Base-by-base conservation (phyloP, 148 eudicot genomes). In the Polygonum maritimum region DNA sequence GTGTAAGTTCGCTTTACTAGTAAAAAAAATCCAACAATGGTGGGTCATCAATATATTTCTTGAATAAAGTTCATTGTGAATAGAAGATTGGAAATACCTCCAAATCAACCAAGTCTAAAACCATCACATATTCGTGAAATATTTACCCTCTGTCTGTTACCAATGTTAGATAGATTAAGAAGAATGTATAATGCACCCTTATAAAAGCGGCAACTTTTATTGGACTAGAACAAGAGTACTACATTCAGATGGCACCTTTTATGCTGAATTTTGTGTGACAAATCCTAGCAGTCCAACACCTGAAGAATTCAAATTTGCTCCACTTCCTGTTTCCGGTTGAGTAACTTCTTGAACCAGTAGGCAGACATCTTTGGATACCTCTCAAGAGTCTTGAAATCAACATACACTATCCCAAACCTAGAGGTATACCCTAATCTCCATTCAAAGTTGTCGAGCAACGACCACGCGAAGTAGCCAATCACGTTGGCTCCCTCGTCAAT, bases 371-470 rank as follows among this genome's bases (percentile, higher is more conserved):
- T 94, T 0, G 98, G 98, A 58, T 87, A 84, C 77, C 98, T 87
- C 81, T 87, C 87, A 33, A 91, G 95, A 57, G 85, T 81, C 21
- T 83, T 86, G 83, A 75, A 94, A 86, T 94, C 95, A 1, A 94
- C 97, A 78, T 88, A 94, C 1, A 91, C 97, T 7, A 94, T 88
- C 63, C 98, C 98, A 45, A 94, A 94, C 63, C 98, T 83, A 9
- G 98, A 91, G 6, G 97, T 91, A 77, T 94, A 94, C 1, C 98
- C 98, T 36, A 85, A 60, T 80, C 89, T 85, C 98, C 98, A 94
- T 73, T 94, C 95, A 21, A 94, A 94, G 78, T 94, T 94, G 81
- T 94, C 98, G 0, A 94, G 81, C 77, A 94, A 88, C 11, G 98
- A 91, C 98, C 98, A 94, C 0, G 96, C 97, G 69, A 94, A 94